Conservation (phyloP, 495 filamentous ascomycete species). For the Trypethelium eluteriae region DNA sequence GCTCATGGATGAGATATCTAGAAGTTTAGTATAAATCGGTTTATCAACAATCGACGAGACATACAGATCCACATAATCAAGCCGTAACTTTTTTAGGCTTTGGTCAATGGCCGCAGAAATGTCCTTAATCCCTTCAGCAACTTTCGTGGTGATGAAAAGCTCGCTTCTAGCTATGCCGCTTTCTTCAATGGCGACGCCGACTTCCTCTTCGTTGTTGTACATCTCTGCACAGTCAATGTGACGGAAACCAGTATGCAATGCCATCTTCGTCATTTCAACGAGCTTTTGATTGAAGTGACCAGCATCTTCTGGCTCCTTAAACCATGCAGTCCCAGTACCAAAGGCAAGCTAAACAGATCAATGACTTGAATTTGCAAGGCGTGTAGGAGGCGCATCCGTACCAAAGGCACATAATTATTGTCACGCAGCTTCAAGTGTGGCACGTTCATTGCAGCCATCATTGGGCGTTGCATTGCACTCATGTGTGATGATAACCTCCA, state of each 20-base stretch:
- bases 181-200: conserved; percentile 53
- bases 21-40: conserved; percentile 47
- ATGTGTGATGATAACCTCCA: neutral
- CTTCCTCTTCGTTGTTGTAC: conserved; percentile 60
- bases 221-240: conserved; percentile 68
- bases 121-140: conserved; percentile 54
- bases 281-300: conserved; percentile 41
- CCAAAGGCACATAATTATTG: neutral
- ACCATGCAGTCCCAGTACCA: conserved; percentile 57
- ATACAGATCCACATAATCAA: conserved; percentile 79
- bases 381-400: neutral
- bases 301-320: conserved; percentile 35
- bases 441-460: neutral
- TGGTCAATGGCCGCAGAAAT: conserved; percentile 58
- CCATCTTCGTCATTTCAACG: conserved; percentile 52
- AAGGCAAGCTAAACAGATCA: conserved; percentile 55
- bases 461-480: neutral
- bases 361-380: neutral
- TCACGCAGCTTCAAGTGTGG: conserved; percentile 1
- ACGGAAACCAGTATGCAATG: conserved; percentile 56
- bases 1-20: conserved; percentile 57
- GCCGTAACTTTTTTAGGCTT: conserved; percentile 59
- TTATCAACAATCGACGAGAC: conserved; percentile 44
- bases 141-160: conserved; percentile 63
- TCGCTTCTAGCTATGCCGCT: conserved; percentile 48